Evolutionary conservation across 176 grass and related monocot species (phyloP), one percentile per base, ranked within the genome.

Genomic region (Triticum dicoccoides): DNA sequence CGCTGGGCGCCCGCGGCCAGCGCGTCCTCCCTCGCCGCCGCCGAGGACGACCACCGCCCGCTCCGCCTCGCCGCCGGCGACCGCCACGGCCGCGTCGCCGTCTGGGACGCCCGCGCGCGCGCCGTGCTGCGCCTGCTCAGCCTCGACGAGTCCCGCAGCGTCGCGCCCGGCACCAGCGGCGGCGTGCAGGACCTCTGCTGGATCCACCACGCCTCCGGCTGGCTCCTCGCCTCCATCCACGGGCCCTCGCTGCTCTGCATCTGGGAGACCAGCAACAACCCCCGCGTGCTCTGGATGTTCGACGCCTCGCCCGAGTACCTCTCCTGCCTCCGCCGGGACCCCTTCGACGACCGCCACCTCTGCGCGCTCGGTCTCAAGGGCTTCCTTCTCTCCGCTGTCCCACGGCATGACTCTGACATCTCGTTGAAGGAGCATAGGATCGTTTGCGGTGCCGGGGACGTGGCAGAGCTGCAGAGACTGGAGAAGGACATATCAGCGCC

Each of bases 121-220:
- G 82, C 38, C 65, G 73, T 98, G 49, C 89, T 98, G 65, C 88
- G 89, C 54, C 95, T 92, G 93, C 89, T 98, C 75, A 90, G 83
- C 79, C 96, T 96, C 61, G 90, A 98, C 62, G 86, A 85, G 52
- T 30, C 87, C 3, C 88, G 85, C 74, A 21, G 87, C 42, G 84
- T 90, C 25, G 81, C 89, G 9, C 79, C 87, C 9, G 82, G 75
- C 59, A 82, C 93, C 51, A 24, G 90, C 15, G 86, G 90, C 1
- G 96, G 93, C 64, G 89, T 98, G 12, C 92, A 96, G 93, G 96
- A 98, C 86, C 75, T 98, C 21, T 98, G 96, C 88, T 96, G 96
- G 96, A 88, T 96, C 82, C 93, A 88, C 77, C 91, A 95, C 12
- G 92, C 80, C 85, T 85, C 91, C 4, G 76, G 89, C 0, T 98